Percentiles rank a stretch among this genome's conserved stretches.
Conservation (phyloP, 208 protist species). For the Angomonas deanei region DNA sequence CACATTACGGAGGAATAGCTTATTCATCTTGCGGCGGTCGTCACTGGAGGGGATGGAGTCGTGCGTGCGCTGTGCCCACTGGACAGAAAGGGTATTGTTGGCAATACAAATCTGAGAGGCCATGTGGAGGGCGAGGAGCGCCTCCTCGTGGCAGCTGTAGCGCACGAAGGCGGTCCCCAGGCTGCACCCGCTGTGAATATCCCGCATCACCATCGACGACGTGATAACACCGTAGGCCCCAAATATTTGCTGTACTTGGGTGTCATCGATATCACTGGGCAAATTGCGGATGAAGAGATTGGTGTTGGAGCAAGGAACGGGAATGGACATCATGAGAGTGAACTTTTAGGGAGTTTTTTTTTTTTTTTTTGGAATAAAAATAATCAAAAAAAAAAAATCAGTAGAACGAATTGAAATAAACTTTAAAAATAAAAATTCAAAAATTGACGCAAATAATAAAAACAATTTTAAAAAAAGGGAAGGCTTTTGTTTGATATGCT, state of each 20-base stretch:
- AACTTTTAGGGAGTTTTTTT: too few species aligned
- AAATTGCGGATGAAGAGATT: conserved; percentile 46
- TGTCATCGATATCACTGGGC: conserved; percentile 24
- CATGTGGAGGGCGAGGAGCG: conserved; percentile 12
- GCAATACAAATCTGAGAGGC: conserved; percentile 9
- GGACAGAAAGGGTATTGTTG: conserved; percentile 18
- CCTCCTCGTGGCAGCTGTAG: conserved; percentile 18
- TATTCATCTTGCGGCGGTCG: conserved; percentile 25
- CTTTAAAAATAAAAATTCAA: too few species aligned
- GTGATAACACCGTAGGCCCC: conserved; percentile 21
- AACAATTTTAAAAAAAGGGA: too few species aligned
- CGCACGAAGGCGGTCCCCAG: conserved; percentile 40
- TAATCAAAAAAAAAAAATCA: too few species aligned
- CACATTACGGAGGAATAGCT: conserved; percentile 54
- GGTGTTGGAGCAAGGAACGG: conserved; percentile 10
- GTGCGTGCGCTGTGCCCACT: conserved; percentile 33
- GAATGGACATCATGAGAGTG: too few species aligned
- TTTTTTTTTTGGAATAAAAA: too few species aligned
- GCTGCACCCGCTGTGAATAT: conserved; percentile 44
- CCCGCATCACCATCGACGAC: conserved; percentile 39
- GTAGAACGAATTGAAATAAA: too few species aligned
- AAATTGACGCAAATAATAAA: too few species aligned
- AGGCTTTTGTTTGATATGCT: too few species aligned
- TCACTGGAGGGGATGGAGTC: conserved; percentile 23
- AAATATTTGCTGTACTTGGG: conserved; percentile 21